Evolutionary conservation across 2,329 filamentous ascomycete genomes (phyloP), one percentile per base, ranked within the genome.

Genomic region (Colletotrichum chrysophilum): DNA sequence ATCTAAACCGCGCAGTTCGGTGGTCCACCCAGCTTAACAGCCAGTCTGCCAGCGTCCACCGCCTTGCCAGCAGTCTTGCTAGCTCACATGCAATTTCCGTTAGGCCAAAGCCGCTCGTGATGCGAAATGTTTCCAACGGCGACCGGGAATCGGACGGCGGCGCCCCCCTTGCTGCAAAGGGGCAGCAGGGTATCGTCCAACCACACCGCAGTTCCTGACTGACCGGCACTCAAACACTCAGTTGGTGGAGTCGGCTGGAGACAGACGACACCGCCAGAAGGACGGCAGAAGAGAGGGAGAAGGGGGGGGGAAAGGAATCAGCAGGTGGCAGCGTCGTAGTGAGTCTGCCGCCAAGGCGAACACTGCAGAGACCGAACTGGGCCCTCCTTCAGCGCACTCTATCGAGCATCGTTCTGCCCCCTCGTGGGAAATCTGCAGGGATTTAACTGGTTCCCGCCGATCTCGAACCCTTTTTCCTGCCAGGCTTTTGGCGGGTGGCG

Each of bases 341-440:
- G 43, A 52, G 56, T 48, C 61, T 34, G 21, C n/a, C 34, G 61
- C 61, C 61, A 65, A 65, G 61, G 21, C 34, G 3, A 4, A 24
- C 18, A 24, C 43, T 52, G 43, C 43, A 32, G 26, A 56, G 65
- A 52, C 26, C 34, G 66, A 70, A 65, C 66, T 64, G 66, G 71
- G 61, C 61, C 61, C 10, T n/a, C 28, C 58, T 21, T 21, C 9
- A 4, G 13, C 7, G 18, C 34, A 64, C 30, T 64, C 58, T 28
- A n/a, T 30, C 30, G 18, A 28, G 28, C 36, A 43, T 56, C 30
- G 43, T 52, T 52, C 56, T 26, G 66, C 32, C 66, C 48, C 65
- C 74, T 69, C 70, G 74, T 76, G 74, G 74, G 65, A 70, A 72
- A 74, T 38, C 70, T 76, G 65, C 74, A 76, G 64, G 74, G 74